Conservation (phyloP, 2,329 filamentous ascomycete species). For the Cladophialophora bantiana region DNA sequence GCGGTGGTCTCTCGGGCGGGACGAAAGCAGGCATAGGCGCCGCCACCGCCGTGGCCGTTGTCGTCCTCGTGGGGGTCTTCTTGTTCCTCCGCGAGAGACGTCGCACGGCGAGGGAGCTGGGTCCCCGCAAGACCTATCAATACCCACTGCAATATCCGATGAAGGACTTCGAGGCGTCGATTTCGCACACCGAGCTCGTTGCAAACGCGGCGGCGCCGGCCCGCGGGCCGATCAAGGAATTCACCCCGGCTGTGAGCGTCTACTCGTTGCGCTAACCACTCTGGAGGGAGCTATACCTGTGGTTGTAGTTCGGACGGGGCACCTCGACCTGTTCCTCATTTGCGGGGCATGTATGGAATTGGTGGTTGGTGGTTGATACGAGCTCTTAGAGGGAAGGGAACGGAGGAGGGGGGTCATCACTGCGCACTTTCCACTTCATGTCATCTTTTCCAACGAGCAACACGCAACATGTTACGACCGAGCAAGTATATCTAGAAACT, state of each 20-base stretch:
- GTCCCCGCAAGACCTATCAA: neutral
- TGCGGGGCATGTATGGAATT: too few species aligned
- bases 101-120: constrained; percentile 11
- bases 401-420: too few species aligned
- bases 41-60: neutral
- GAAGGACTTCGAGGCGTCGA: constrained; percentile 13
- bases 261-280: constrained; percentile 7
- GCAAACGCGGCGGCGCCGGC: constrained; percentile 15
- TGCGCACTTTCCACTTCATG: too few species aligned
- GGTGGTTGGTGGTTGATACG: too few species aligned
- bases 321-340: too few species aligned
- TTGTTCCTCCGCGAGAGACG: neutral
- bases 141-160: constrained; percentile 9
- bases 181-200: constrained; percentile 16
- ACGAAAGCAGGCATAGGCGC: constrained; percentile 22
- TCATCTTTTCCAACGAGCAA: too few species aligned
- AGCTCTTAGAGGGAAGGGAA: too few species aligned
- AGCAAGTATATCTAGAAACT: too few species aligned
- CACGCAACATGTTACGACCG: too few species aligned
- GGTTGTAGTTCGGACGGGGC: too few species aligned
- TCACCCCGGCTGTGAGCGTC: constrained; percentile 8
- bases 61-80: constrained; percentile 7
- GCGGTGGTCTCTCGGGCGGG: constrained; percentile 8
- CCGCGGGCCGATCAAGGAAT: constrained; percentile 9
- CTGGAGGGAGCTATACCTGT: too few species aligned